These are phyloP conservation scores for Immersiella caudata DNA, from an alignment of 495 filamentous ascomycete species.

Conservation along the genomic window DNA sequence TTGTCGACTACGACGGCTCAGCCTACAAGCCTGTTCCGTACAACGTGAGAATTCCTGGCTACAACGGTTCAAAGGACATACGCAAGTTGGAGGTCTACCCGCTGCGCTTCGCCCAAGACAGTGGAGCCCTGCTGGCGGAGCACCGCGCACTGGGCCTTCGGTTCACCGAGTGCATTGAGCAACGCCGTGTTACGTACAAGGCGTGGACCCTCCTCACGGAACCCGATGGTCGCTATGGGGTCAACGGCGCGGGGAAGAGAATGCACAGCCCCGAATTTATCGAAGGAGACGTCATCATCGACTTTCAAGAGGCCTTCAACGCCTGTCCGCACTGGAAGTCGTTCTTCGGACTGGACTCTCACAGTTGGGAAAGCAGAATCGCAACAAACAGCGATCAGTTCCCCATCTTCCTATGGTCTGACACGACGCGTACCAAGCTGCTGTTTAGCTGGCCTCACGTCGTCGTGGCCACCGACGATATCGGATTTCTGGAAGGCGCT, in stretches of 20 bases:
- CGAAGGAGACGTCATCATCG: conserved; percentile 11
- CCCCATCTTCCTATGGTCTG: neutral
- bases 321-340: neutral
- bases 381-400: neutral
- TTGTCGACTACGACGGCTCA: no score
- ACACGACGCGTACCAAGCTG: neutral
- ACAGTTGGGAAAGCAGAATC: no score
- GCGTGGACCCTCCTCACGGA: neutral
- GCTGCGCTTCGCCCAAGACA: no score
- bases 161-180: neutral
- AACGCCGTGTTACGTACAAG: neutral
- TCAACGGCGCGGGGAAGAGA: neutral
- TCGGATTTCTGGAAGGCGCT: neutral
- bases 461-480: conserved; percentile 4
- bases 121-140: no score
- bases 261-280: neutral
- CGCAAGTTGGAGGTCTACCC: no score
- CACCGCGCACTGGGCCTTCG: neutral
- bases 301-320: neutral
- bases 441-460: no score
- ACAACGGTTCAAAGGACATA: no score
- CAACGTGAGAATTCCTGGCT: no score
- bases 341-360: neutral
- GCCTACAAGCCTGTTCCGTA: no score
- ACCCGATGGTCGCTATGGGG: neutral